Evolutionary conservation across 441 rosid species (phyloP), one percentile per base, ranked within the genome.

Genomic region (Pelargonium citronellum): DNA sequence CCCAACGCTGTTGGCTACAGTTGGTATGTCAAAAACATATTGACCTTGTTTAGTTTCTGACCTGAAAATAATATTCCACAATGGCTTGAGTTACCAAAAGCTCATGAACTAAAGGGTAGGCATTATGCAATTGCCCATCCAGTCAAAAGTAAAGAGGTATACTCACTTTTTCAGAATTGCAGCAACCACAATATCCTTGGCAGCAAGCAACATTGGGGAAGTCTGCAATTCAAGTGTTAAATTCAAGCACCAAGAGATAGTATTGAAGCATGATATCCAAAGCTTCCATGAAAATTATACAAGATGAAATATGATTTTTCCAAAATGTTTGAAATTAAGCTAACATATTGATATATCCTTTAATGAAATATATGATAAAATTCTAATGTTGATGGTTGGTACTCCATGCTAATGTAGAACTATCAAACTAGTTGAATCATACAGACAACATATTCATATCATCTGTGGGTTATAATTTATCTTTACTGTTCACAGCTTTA

Each of bases 11-110:
- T 87, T 87, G 69, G 97, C 96, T 79, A 94, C 84, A 39, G 86
- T 76, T 22, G 92, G 91, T 69, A 91, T 85, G 78, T 89, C 88
- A 62, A 91, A 91, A 55, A 86, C 78, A 72, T 90, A 79, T 71
- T 83, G 87, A 61, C 99, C 98, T 75, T 86, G 92, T 85, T 81
- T 90, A 55, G 71, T 77, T 58, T 91, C 90, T 69, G 93, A 87
- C 81, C 99, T 94, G 86, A 79, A 82, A 77, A 66, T 73, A 74
- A 65, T 44, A 77, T 66, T 65, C 74, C 24, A 68, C 46, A 34
- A 63, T 67, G 70, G 66, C 46, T 78, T 22, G 66, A 66, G 70
- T 57, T 70, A 74, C 39, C 67, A 72, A 71, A 73, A 62, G 64
- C 70, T 30, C 15, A 69, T 68, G 39, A 72, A 67, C 70, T 46